Conservation (phyloP, 495 filamentous ascomycete genomes). For the Penicillium herquei region DNA sequence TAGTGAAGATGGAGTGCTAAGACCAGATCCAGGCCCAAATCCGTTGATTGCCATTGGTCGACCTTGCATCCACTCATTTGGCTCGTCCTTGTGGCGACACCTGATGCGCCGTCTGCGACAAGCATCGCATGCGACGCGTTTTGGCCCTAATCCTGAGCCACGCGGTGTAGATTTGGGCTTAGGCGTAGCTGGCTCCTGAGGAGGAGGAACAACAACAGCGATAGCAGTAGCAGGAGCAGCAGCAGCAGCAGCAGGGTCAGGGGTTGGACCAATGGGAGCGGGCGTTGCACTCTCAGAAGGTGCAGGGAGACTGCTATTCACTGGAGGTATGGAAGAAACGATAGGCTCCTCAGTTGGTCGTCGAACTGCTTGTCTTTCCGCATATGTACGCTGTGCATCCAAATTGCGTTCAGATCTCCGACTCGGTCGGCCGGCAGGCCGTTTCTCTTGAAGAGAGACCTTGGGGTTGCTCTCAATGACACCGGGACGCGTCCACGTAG, state of each 20-base stretch:
- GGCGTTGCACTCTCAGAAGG: constrained; percentile 25
- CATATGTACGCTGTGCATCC: constrained; percentile 45
- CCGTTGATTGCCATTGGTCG: constrained; percentile 30
- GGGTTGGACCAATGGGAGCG: constrained; percentile 11
- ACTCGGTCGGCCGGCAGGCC: constrained; percentile 43
- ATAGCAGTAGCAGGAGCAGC: too few relatives aligned
- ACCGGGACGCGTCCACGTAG: constrained; percentile 61
- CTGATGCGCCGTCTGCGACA: constrained; percentile 54
- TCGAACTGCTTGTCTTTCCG: constrained; percentile 46
- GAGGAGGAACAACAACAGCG: too few relatives aligned
- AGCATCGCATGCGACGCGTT: constrained; percentile 53
- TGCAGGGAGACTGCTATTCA: constrained; percentile 12
- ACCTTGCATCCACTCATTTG: constrained; percentile 27
- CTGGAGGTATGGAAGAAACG: constrained; percentile 14
- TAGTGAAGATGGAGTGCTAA: constrained; percentile 31
- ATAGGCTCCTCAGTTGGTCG: constrained; percentile 30
- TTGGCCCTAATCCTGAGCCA: constrained; percentile 47
- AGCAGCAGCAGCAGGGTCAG: constrained; percentile 4
- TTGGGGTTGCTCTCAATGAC: constrained; percentile 46
- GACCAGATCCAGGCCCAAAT: constrained; percentile 29
- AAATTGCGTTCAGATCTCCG: constrained; percentile 45
- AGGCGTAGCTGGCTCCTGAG: constrained; percentile 30
- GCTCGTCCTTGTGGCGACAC: constrained; percentile 54
- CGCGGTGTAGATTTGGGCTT: constrained; percentile 36
- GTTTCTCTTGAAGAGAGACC: constrained; percentile 42